Base-by-base conservation (phyloP, 257 asterid genomes). In the Fraxinus quadrangulata region DNA sequence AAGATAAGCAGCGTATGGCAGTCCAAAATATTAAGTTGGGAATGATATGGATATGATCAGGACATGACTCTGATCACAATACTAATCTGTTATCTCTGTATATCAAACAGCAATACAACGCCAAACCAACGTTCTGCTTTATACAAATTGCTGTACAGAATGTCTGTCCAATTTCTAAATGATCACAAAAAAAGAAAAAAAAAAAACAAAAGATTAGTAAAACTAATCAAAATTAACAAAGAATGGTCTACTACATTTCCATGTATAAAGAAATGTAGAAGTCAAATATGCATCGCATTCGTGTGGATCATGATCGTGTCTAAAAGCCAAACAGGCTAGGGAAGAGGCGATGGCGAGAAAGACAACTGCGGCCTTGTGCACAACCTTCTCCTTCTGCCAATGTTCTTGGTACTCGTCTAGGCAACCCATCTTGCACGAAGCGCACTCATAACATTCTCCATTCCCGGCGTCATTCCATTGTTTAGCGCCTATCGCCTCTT, bases 371-470 rank as follows among this genome's bases (percentile, higher is more conserved):
- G 34, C 4, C 1, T 73, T 61, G 79, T 31, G 51, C 5, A 76
- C 63, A 31, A 68, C 81, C 61, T 39, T 75, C 19, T 76, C 76
- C 2, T 76, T 73, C 33, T 63, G 75, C 84, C 83, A 83, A 26
- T 47, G 63, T 70, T 67, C 59, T 71, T 83, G 84, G 76, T 67
- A 72, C 54, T 83, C 61, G 12, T 83, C 63, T 13, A 83, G 73
- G 70, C 67, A 83, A 59, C 83, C 81, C 23, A 84, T 81, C 75
- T 79, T 79, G 83, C 83, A 79, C 5, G 83, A 83, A 40, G 79
- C 83, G 74, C 83, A 83, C 13, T 83, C 77, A 1, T 79, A 79
- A 77, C 86, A 79, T 30, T 73, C 72, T 45, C 75, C 75, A n/a
- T n/a, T 51, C 47, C n/a, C 63, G 7, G 49, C 42, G 23, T 77